Percentiles rank a stretch among this genome's conserved stretches.
These are phyloP conservation scores for Nectriaceae sp. DNA, from an alignment of 2,329 filamentous ascomycete species.

Conservation along the genomic window DNA sequence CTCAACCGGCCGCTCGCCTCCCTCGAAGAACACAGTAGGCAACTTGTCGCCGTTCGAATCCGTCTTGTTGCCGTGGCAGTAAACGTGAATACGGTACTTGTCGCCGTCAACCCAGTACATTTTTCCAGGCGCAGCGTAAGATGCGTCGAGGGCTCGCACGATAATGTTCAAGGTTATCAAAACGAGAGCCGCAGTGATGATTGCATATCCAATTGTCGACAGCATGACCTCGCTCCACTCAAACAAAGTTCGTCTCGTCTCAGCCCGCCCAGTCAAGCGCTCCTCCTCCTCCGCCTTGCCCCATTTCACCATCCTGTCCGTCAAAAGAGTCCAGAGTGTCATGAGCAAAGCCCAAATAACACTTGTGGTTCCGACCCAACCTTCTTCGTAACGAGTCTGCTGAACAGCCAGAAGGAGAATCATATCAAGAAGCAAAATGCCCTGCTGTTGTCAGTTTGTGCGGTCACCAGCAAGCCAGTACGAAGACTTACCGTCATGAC, in stretches of 20 bases:
- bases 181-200: conserved; percentile 69
- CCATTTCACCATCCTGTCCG: conserved; percentile 83
- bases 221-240: conserved; percentile 84
- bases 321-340: conserved; percentile 74
- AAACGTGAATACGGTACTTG: conserved; percentile 86
- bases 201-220: conserved; percentile 69
- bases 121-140: conserved; percentile 71
- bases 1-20: conserved; percentile 78
- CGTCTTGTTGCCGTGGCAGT: conserved; percentile 73
- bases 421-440: conserved; percentile 59
- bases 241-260: conserved; percentile 76
- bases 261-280: conserved; percentile 83
- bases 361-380: conserved; percentile 86
- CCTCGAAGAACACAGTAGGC: conserved; percentile 87
- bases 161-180: conserved; percentile 80
- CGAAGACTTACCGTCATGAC: conserved; percentile 53
- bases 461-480: conserved; percentile 42
- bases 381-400: conserved; percentile 78
- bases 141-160: conserved; percentile 77
- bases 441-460: conserved; percentile 46
- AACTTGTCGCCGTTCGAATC: conserved; percentile 51
- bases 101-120: conserved; percentile 78
- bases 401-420: conserved; percentile 78
- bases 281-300: conserved; percentile 93
- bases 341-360: conserved; percentile 81